Base-by-base conservation (phyloP, 306 rosid species). In the Mimosa bimucronata region DNA sequence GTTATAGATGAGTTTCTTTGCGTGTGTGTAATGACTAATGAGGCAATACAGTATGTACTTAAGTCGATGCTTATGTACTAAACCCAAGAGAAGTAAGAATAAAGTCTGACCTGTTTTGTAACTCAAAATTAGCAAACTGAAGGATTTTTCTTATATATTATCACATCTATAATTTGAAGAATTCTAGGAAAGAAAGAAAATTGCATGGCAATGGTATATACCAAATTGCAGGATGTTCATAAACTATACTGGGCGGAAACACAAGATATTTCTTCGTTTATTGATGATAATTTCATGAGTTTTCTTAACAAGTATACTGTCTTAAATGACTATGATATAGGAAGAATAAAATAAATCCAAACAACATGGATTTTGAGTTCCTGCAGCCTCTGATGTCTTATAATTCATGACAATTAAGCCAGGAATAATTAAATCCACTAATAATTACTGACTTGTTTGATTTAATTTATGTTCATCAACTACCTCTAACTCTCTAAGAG, bases 1-100 rank as follows among this genome's bases (percentile, higher is more conserved):
- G 57, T 58, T 77, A 83, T 78, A 34, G 29, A 75, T 29, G 83
- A 81, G 89, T 77, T 74, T 76, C 85, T 81, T 83, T 75, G 53
- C 66, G 78, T 69, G 81, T 10, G 5, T 76, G 86, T 77, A 15
- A 15, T 41, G 11, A 1, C 11, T 9, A 65, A 28, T 60, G 75
- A 80, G 81, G 38, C 82, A 58, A 79, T 80, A 65, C 79, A 67
- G 72, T 67, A 71, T 78, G 80, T 76, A 67, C 61, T 38, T 72
- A 66, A n/a, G 45, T 66, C 77, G 83, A 41, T 62, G 73, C 67
- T 5, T 41, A 46, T 71, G 78, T 67, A 79, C 71, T 26, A 75
- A 60, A 52, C 68, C 55, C 73, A 13, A 69, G 77, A 11, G 29
- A 58, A 21, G 46, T 25, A 67, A 82, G 66, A 78, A 77, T 83